Conservation (phyloP, 2,329 filamentous ascomycete genomes). For the Ophiostoma sp. region DNA sequence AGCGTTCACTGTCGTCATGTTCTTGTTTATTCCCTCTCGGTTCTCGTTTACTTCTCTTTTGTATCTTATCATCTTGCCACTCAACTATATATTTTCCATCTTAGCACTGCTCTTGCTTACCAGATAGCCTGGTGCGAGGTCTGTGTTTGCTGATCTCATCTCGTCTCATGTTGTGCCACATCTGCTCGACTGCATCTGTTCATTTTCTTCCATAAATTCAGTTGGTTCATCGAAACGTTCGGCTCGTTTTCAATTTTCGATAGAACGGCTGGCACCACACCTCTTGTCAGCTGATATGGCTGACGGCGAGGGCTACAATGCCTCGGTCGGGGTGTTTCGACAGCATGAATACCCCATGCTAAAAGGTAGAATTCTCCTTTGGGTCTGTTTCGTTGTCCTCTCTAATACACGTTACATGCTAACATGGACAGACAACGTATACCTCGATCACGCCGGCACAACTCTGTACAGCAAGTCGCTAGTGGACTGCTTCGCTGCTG, state of each 20-base stretch:
- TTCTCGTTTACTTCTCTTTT: not conserved
- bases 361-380: conserved; percentile 43
- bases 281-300: not conserved
- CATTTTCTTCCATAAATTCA: no score
- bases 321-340: conserved; percentile 53
- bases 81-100: not conserved
- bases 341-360: conserved; percentile 64
- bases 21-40: not conserved
- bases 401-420: conserved; percentile 4
- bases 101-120: not conserved
- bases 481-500: conserved; percentile 71
- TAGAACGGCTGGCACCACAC: no score
- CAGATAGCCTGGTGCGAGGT: not conserved
- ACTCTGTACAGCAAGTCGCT: conserved; percentile 74
- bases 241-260: no score
- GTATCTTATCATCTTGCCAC: not conserved
- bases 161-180: not conserved
- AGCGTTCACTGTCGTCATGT: not conserved
- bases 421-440: conserved; percentile 56
- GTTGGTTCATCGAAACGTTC: no score
- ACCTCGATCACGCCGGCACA: conserved; percentile 95
- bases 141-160: not conserved
- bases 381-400: not conserved
- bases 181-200: not conserved
- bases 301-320: conserved; percentile 46